Evolutionary conservation across 768 basidiomycete genomes (phyloP).

Genomic region (Termitomyces titanicus): DNA sequence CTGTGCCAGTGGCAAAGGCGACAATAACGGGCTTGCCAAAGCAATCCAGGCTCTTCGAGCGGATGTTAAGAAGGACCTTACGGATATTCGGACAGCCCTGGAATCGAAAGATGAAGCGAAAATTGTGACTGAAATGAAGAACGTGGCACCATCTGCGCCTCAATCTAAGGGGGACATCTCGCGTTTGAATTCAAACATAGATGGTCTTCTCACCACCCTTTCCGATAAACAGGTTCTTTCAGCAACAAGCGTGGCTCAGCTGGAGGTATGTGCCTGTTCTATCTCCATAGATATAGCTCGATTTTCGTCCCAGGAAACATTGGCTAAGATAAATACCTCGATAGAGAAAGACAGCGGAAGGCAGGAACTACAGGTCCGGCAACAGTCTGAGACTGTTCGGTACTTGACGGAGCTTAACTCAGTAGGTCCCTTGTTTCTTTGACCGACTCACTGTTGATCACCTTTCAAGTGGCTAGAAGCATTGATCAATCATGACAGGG

Average conservation of each 20-base stretch:
- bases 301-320: conserved; percentile 9
- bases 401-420: conserved; percentile 77
- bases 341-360: conserved; percentile 46
- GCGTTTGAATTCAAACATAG: conserved; percentile 13
- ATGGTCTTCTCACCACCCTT: conserved; percentile 8
- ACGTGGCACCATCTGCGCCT: conserved; percentile 3
- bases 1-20: not conserved
- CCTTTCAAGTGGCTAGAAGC: conserved; percentile 75
- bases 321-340: conserved; percentile 44
- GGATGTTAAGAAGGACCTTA: conserved; percentile 6
- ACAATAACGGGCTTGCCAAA: not conserved
- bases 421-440: conserved; percentile 32
- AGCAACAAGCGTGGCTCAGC: not conserved
- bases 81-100: not conserved
- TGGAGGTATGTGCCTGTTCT: not conserved
- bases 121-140: conserved; percentile 3
- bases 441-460: not conserved
- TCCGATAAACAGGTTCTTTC: not conserved
- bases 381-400: conserved; percentile 71
- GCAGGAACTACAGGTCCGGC: conserved; percentile 47
- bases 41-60: conserved; percentile 6
- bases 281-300: not conserved
- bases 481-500: conserved; percentile 74
- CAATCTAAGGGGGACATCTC: conserved; percentile 3
- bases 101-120: not conserved